Evolutionary conservation across 164 flowering plant species (phyloP).

Genomic region (Malania oleifera): DNA sequence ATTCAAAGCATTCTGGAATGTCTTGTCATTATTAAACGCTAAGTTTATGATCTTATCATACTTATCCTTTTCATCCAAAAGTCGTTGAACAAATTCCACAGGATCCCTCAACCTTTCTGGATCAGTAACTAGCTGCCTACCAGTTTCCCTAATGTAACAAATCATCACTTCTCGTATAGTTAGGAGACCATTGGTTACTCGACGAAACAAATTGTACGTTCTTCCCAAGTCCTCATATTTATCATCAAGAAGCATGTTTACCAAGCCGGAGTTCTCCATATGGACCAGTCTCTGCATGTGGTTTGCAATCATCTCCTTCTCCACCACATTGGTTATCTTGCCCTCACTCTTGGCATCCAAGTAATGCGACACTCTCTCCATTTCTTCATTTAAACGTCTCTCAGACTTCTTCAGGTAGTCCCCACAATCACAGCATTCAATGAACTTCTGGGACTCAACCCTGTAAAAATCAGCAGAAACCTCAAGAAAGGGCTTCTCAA

Average conservation of each 20-base stretch:
- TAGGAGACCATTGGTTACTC: slow-evolving; percentile 72
- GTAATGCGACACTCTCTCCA: slow-evolving; percentile 77
- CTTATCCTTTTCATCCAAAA: slow-evolving; percentile 79
- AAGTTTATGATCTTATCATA: slow-evolving; percentile 64
- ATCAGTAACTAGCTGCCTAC: slow-evolving; percentile 85
- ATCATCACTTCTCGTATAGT: slow-evolving; percentile 84
- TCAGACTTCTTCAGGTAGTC: slow-evolving; percentile 78
- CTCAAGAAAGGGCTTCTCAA: slow-evolving; percentile 75
- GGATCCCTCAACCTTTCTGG: slow-evolving; percentile 89
- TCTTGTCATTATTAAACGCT: slow-evolving; percentile 77
- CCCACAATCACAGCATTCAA: slow-evolving; percentile 84
- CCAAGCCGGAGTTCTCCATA: slow-evolving; percentile 94
- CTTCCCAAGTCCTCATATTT: slow-evolving; percentile 82
- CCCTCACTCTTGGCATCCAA: slow-evolving; percentile 63
- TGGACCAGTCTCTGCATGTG: slow-evolving; percentile 86
- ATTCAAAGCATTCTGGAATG: slow-evolving; percentile 89
- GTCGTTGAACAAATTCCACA: slow-evolving; percentile 87
- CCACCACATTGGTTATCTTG: slow-evolving; percentile 82
- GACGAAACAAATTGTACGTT: slow-evolving; percentile 75
- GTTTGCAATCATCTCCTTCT: slow-evolving; percentile 91
- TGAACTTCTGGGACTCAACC: slow-evolving; percentile 74
- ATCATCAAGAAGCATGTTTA: slow-evolving; percentile 87
- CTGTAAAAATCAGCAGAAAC: slow-evolving; percentile 72
- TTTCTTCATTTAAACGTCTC: slow-evolving; percentile 77
- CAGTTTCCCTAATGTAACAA: slow-evolving; percentile 74